Percentiles rank a stretch among this genome's conserved stretches.
Conservation (phyloP, 163 green algal genomes). For the Prototheca wickerhamii region DNA sequence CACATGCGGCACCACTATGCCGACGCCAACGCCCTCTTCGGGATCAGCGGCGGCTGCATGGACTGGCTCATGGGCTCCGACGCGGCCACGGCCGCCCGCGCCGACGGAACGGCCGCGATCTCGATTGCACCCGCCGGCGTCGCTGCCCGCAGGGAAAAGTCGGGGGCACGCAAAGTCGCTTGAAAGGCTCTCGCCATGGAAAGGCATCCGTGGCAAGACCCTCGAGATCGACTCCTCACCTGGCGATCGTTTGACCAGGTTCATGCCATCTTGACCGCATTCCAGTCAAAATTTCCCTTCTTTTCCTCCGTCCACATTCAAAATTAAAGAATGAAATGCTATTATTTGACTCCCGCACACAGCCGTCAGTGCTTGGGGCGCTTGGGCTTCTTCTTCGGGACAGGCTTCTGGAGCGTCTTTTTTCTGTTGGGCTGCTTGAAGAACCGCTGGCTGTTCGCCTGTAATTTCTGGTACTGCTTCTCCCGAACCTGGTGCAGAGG, state of each 20-base stretch:
- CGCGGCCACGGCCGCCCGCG: background rate
- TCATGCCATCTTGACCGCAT: too few relatives aligned
- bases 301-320: too few relatives aligned
- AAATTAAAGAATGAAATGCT: too few relatives aligned
- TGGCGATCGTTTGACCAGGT: too few relatives aligned
- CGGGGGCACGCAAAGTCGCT: too few relatives aligned
- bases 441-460: constrained; percentile 29
- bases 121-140: too few relatives aligned
- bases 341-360: too few relatives aligned
- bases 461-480: constrained; percentile 37
- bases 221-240: too few relatives aligned
- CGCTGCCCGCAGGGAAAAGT: too few relatives aligned
- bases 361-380: constrained; percentile 39
- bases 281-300: too few relatives aligned
- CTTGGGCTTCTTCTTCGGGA: constrained; percentile 29
- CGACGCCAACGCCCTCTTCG: constrained; percentile 47
- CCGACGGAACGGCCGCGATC: background rate
- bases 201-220: too few relatives aligned
- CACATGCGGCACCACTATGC: constrained; percentile 87
- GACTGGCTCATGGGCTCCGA: constrained; percentile 61
- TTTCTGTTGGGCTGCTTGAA: constrained; percentile 17
- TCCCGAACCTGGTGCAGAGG: constrained; percentile 30
- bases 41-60: constrained; percentile 64
- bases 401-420: constrained; percentile 10
- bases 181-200: too few relatives aligned